These are phyloP conservation scores for Russula foetens DNA, from an alignment of 768 basidiomycete genomes.

Conservation along the genomic window DNA sequence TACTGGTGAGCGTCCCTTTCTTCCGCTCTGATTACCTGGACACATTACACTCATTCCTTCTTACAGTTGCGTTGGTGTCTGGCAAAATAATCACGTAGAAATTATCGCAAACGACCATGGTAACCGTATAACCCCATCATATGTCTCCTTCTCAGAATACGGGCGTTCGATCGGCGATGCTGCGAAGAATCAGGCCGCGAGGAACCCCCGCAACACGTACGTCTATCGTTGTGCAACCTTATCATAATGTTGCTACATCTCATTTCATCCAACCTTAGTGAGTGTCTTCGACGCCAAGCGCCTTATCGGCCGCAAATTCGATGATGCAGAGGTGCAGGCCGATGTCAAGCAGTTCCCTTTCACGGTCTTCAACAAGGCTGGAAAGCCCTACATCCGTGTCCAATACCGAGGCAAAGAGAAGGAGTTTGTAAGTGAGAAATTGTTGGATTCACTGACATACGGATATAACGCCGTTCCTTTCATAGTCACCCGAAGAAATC, in stretches of 20 bases:
- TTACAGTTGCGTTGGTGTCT: constrained; percentile 92
- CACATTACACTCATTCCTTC: constrained; percentile 10
- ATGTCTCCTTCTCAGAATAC: constrained; percentile 88
- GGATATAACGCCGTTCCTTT: constrained; percentile 22
- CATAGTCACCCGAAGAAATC: constrained; percentile 88
- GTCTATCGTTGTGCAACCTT: constrained; percentile 17
- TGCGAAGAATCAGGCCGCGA: constrained; percentile 96
- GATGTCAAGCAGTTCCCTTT: constrained; percentile 93
- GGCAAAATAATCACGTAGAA: constrained; percentile 99
- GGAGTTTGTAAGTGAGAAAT: constrained; percentile 65
- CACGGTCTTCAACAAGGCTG: constrained; percentile 75
- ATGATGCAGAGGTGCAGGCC: constrained; percentile 75
- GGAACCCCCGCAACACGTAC: constrained; percentile 93
- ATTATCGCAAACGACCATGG: constrained; percentile 96
- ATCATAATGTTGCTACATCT: constrained; percentile 24
- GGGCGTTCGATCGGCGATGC: constrained; percentile 99
- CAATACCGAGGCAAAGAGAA: constrained; percentile 91
- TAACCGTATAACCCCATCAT: constrained; percentile 92
- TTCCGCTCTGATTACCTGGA: neutral
- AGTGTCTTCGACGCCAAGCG: constrained; percentile 98
- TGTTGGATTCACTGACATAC: neutral
- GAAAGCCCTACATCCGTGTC: constrained; percentile 85
- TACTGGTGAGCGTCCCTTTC: constrained; percentile 63
- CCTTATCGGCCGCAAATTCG: constrained; percentile 90
- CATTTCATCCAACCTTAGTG: constrained; percentile 3